Evolutionary conservation across 768 basidiomycete species (phyloP).

Genomic region (Mycena floridula): DNA sequence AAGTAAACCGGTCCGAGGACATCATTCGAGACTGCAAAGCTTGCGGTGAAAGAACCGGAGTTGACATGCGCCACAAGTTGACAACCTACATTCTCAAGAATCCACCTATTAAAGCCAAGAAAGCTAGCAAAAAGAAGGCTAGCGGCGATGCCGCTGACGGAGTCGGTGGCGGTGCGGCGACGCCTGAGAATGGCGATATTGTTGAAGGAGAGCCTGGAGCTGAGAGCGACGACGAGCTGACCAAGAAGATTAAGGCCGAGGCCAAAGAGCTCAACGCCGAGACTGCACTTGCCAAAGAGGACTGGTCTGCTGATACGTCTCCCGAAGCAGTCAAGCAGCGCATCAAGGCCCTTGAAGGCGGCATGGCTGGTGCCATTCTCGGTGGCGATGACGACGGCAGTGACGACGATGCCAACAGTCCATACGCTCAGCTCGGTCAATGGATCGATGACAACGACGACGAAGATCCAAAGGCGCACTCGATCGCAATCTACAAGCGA

Average conservation of each 20-base stretch:
- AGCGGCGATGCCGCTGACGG: conserved; percentile 43
- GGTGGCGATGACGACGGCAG: conserved; percentile 78
- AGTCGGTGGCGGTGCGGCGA: conserved; percentile 37
- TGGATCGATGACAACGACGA: conserved; percentile 77
- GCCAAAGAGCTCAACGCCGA: conserved; percentile 70
- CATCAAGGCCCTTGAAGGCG: conserved; percentile 60
- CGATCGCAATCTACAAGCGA: conserved; percentile 78
- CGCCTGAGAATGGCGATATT: conserved; percentile 32
- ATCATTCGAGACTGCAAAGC: conserved; percentile 98
- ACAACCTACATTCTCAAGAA: conserved; percentile 97
- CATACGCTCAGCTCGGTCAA: conserved; percentile 73
- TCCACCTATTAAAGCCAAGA: conserved; percentile 85
- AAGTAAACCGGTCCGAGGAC: conserved; percentile 70
- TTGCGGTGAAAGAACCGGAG: conserved; percentile 84
- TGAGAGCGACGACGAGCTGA: conserved; percentile 85
- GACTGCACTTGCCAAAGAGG: conserved; percentile 57
- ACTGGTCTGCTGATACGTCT: conserved; percentile 91
- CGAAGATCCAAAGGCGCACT: conserved; percentile 41
- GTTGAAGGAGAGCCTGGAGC: conserved; percentile 45
- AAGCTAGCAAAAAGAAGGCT: conserved; percentile 55
- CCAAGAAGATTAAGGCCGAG: conserved; percentile 87
- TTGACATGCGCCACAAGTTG: conserved; percentile 97
- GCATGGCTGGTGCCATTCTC: conserved; percentile 45
- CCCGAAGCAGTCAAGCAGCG: conserved; percentile 84
- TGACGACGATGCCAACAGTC: conserved; percentile 82